Percentiles rank a stretch among this genome's conserved stretches.
Evolutionary conservation across 2,329 filamentous ascomycete genomes (phyloP).

Genomic region (Trichoderma atrobrunneum): DNA sequence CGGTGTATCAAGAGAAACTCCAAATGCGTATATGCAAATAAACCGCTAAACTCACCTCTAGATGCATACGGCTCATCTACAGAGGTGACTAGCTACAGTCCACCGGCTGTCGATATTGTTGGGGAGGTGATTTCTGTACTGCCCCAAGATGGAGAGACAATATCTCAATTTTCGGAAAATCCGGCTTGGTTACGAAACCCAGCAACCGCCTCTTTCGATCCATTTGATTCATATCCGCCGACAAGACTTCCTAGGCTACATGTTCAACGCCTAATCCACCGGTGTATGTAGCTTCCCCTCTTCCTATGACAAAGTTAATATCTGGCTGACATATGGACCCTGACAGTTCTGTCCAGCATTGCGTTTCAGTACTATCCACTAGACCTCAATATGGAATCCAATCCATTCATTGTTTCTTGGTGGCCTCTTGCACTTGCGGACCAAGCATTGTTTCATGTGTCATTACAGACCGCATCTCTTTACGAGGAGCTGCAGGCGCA

Average conservation of each 20-base stretch:
- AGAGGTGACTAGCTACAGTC: neutral
- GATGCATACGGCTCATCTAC: neutral
- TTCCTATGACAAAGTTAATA: no score
- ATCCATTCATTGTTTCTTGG: constrained; percentile 13
- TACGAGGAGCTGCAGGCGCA: constrained; percentile 11
- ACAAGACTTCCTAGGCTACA: constrained; percentile 5
- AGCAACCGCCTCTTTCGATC: constrained; percentile 6
- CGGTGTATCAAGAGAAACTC: constrained; percentile 8
- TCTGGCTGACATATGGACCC: neutral
- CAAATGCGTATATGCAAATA: constrained; percentile 3
- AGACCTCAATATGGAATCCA: constrained; percentile 7
- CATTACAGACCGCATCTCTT: constrained; percentile 13
- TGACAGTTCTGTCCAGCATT: constrained; percentile 3
- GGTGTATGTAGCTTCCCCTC: neutral
- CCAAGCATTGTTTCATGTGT: constrained; percentile 5
- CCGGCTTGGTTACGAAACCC: constrained; percentile 10
- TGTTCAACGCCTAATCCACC: constrained; percentile 2
- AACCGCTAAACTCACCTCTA: neutral
- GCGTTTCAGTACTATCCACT: constrained; percentile 7
- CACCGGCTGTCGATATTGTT: neutral
- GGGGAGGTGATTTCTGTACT: neutral
- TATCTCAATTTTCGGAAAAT: neutral
- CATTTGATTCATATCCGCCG: constrained; percentile 11
- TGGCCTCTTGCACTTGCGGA: constrained; percentile 12
- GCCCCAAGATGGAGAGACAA: neutral